These are phyloP conservation scores for Thamnidium elegans DNA, from an alignment of 192 early-diverging fungal species.

Conservation along the genomic window DNA sequence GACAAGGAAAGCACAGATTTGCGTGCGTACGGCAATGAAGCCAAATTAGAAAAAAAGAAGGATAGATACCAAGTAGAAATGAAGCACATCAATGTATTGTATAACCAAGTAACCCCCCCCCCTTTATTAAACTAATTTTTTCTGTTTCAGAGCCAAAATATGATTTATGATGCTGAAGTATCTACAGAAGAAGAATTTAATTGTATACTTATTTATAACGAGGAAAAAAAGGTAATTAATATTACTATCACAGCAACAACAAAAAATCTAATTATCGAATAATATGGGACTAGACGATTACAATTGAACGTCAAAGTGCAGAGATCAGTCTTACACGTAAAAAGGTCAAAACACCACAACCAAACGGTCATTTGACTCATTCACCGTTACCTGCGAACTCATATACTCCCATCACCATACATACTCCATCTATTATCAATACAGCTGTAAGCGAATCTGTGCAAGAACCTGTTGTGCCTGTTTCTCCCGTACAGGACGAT, in stretches of 20 bases:
- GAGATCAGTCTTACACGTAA: constrained; percentile 18
- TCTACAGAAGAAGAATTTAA: constrained; percentile 5
- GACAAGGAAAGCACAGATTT: neutral
- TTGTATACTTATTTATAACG: constrained; percentile 11
- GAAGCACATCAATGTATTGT: neutral
- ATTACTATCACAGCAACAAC: neutral
- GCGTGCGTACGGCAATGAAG: constrained; percentile 2
- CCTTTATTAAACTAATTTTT: neutral
- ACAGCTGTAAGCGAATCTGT: no score
- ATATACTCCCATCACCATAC: no score
- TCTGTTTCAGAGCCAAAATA: neutral
- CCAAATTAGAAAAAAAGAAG: neutral
- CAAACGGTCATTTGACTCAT: no score
- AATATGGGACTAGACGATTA: neutral
- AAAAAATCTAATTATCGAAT: neutral
- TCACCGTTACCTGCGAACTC: no score
- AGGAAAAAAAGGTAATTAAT: constrained; percentile 2
- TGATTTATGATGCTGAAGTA: constrained; percentile 7
- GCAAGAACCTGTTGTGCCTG: no score
- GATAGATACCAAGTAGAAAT: constrained; percentile 12
- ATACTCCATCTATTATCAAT: no score
- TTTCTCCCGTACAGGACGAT: constrained; percentile 22
- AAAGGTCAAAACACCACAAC: constrained; percentile 34
- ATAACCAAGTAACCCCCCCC: neutral
- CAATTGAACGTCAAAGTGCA: constrained; percentile 7